Percentiles rank a stretch among this genome's conserved stretches.
Evolutionary conservation across 2,329 filamentous ascomycete genomes (phyloP).

Genomic region (Phyllosticta citrichinensis): DNA sequence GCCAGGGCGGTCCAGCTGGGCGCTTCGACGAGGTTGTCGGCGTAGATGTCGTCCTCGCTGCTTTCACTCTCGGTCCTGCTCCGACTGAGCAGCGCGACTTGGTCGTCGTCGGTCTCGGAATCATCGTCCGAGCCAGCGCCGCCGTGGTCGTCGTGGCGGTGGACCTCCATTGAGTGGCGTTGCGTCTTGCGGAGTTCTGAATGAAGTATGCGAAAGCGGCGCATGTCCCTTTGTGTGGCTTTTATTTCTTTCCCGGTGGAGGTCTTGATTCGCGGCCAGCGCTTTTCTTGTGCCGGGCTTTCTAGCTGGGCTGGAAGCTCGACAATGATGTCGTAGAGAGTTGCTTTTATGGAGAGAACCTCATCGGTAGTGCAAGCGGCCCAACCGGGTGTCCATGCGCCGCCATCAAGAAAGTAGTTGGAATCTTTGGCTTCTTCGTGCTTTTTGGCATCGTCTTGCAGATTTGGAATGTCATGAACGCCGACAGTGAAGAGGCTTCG

Average conservation of each 20-base stretch:
- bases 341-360: slow-evolving; percentile 75
- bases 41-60: slow-evolving; percentile 12
- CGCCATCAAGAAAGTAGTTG: slow-evolving; percentile 29
- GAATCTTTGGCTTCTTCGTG: slow-evolving; percentile 29
- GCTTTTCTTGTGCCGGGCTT: slow-evolving; percentile 25
- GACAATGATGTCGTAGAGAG: slow-evolving; percentile 82
- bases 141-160: slow-evolving; percentile 13
- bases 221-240: slow-evolving; percentile 82
- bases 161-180: slow-evolving; percentile 16
- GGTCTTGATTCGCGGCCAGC: slow-evolving; percentile 68
- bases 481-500: slow-evolving; percentile 86
- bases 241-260: slow-evolving; percentile 55
- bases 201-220: slow-evolving; percentile 47
- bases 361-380: slow-evolving; percentile 93
- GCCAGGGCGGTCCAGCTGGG: slow-evolving; percentile 61
- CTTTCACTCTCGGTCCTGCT: background rate
- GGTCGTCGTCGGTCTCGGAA: slow-evolving; percentile 25
- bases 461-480: slow-evolving; percentile 78
- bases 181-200: slow-evolving; percentile 26
- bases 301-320: slow-evolving; percentile 45
- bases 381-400: slow-evolving; percentile 53
- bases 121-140: slow-evolving; percentile 20
- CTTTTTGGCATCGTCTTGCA: slow-evolving; percentile 46
- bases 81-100: slow-evolving; percentile 16
- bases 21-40: slow-evolving; percentile 41